Percentiles rank a stretch among this genome's conserved stretches.
Evolutionary conservation across 371 early-diverging fungal species (phyloP).

Genomic region (Mortierella sp.): DNA sequence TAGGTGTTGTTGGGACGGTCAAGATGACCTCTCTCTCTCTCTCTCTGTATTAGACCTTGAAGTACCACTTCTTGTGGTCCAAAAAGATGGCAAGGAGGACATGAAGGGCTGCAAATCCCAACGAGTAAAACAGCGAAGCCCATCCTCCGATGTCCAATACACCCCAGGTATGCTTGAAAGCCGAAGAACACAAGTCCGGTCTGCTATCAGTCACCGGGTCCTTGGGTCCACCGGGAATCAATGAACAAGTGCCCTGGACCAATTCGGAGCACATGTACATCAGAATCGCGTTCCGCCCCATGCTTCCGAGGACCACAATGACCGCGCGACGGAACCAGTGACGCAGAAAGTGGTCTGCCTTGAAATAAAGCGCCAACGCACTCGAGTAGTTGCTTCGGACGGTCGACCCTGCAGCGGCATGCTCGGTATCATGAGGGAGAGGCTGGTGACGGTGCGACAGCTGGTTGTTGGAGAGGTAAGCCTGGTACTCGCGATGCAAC

Average conservation of each 20-base stretch:
- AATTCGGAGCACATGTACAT: slow-evolving; percentile 58
- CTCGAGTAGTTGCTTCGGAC: slow-evolving; percentile 33
- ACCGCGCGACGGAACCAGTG: slow-evolving; percentile 42
- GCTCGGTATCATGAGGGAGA: slow-evolving; percentile 14
- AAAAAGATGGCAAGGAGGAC: slow-evolving; percentile 45
- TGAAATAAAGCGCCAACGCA: slow-evolving; percentile 24
- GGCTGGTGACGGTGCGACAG: slow-evolving; percentile 15
- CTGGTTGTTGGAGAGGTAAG: slow-evolving; percentile 23
- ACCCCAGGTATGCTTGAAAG: slow-evolving; percentile 45
- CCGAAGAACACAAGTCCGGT: slow-evolving; percentile 18
- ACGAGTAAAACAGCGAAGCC: slow-evolving; percentile 33
- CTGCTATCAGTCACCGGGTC: slow-evolving; percentile 28
- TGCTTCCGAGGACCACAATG: slow-evolving; percentile 48
- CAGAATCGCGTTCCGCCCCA: slow-evolving; percentile 59
- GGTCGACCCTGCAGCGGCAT: not conserved
- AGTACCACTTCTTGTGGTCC: slow-evolving; percentile 54
- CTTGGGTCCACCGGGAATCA: slow-evolving; percentile 28
- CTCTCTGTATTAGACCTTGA: slow-evolving; percentile 39
- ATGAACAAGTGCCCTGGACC: slow-evolving; percentile 36
- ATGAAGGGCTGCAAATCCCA: slow-evolving; percentile 40
- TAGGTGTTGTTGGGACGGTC: too few species aligned
- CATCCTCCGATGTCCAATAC: slow-evolving; percentile 44
- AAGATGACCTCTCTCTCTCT: not conserved
- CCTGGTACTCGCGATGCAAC: slow-evolving; percentile 30
- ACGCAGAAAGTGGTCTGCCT: slow-evolving; percentile 33